Evolutionary conservation across 352 stramenopile species (phyloP), one percentile per base, ranked within the genome.

Genomic region (Globisporangium nodosum): DNA sequence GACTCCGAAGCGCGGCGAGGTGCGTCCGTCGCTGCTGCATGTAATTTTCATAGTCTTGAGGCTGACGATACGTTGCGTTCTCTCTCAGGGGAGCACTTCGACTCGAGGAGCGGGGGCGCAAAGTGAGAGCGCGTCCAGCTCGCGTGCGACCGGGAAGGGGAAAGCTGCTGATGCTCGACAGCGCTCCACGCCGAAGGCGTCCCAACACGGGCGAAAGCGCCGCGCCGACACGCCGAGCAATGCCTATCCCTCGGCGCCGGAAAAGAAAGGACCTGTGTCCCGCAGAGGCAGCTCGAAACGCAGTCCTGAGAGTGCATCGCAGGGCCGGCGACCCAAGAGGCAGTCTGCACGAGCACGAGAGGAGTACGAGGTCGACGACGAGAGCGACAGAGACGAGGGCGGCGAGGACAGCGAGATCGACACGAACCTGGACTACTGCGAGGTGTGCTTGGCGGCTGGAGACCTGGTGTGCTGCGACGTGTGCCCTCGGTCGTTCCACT

Each of bases 401-500:
- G 78, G 60, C 9, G 71, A 73, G 0, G 74, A 87, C 1, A 85
- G 73, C 20, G 82, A 92, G 60, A 65, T 91, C 4, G 84, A 94
- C 54, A 73, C 74, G 16, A 94, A 94, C 54, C 64, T 94, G 35
- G 84, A 94, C 64, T 94, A 87, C 51, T 94, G 84, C 56, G 81
- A 87, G 61, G 74, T 94, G 3, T 98, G 94, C 59, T 63, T 79
- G 15, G 71, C 72, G 9, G 77, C 76, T 27, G 90, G 89, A n/a
- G 85, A 96, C 61, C 58, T 97, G 1, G 74, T 97, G 6, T 96
- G 83, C 62, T 98, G 94, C 60, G 88, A 94, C 47, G 81, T 88
- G 33, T 98, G 94, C 54, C 92, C 92, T 6, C 77, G 92, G 24
- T 92, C 90, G 40, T 98, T 93, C 78, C 94, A 98, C 61, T 49